Percentiles rank a stretch among this genome's conserved stretches.
phyloP scores from a whole-genome alignment of 768 basidiomycete genomes.

The Leucocoprinus leucothites region DNA sequence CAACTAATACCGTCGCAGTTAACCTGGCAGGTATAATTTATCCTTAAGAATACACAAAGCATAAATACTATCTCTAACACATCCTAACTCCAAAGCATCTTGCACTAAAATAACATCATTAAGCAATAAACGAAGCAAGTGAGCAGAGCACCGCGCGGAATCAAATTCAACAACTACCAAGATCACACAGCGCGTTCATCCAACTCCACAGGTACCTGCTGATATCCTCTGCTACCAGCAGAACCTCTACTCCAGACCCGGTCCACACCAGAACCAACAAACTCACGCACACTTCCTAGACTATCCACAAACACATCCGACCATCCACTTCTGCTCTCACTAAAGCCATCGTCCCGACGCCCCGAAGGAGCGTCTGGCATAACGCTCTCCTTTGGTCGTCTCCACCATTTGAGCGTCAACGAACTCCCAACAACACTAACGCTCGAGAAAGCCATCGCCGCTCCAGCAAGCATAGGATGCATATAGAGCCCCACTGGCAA shows the following conservation, averaged over 20 bases:
- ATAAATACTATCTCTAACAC: no score
- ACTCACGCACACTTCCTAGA: slow-evolving; percentile 38
- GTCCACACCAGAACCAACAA: slow-evolving; percentile 28
- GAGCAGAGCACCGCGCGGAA: no score
- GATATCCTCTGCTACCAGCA: slow-evolving; percentile 48
- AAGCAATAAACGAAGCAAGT: background rate
- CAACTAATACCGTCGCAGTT: no score
- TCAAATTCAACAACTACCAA: background rate
- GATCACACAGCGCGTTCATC: slow-evolving; percentile 18
- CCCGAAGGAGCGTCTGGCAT: slow-evolving; percentile 54
- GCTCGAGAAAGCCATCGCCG: slow-evolving; percentile 96
- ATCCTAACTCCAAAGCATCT: background rate
- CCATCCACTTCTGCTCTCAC: slow-evolving; percentile 30
- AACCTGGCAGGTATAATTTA: no score
- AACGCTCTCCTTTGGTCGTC: slow-evolving; percentile 62
- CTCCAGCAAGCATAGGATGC: slow-evolving; percentile 98
- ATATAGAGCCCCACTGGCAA: slow-evolving; percentile 89
- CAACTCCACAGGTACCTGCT: slow-evolving; percentile 72
- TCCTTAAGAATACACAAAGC: no score
- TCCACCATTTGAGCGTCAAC: slow-evolving; percentile 84
- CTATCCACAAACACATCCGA: slow-evolving; percentile 49
- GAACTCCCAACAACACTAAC: slow-evolving; percentile 94
- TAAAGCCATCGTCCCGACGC: slow-evolving; percentile 32
- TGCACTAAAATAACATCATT: background rate
- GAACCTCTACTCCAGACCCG: slow-evolving; percentile 17